These are phyloP conservation scores for Neurospora sp. DNA, from an alignment of 495 filamentous ascomycete genomes.

Conservation along the genomic window DNA sequence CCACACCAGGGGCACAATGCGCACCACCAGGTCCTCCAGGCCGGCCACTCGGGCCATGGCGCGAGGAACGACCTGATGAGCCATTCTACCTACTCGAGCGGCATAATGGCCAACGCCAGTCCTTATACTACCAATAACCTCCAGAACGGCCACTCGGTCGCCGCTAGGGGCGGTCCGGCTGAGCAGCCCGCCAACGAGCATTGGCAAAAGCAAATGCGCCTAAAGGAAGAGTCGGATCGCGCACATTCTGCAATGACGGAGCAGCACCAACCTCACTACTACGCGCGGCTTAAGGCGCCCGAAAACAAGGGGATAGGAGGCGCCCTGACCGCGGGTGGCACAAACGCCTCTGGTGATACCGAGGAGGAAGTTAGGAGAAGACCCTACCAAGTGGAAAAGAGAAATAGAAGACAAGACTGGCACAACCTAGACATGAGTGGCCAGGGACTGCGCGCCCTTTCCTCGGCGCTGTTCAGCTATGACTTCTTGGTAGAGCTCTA, in stretches of 20 bases:
- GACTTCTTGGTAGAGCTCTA: constrained; percentile 81
- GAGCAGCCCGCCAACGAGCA: constrained; percentile 55
- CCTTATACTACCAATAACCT: constrained; percentile 64
- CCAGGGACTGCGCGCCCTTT: constrained; percentile 76
- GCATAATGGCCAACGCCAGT: constrained; percentile 60
- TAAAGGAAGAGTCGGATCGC: constrained; percentile 60
- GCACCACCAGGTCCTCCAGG: constrained; percentile 59
- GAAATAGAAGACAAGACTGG: constrained; percentile 69
- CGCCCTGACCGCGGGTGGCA: constrained; percentile 17
- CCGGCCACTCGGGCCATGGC: constrained; percentile 59
- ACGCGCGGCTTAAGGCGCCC: constrained; percentile 40
- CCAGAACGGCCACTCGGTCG: constrained; percentile 60
- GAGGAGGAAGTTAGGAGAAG: constrained; percentile 55
- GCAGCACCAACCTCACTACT: constrained; percentile 43
- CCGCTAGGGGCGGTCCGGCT: constrained; percentile 30
- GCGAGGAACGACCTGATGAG: constrained; percentile 43
- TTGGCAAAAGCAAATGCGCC: constrained; percentile 78
- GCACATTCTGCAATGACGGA: constrained; percentile 58
- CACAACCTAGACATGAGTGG: constrained; percentile 85
- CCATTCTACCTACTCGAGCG: constrained; percentile 71
- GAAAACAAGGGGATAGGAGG: constrained; percentile 51
- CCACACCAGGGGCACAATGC: constrained; percentile 69
- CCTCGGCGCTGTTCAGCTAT: constrained; percentile 71
- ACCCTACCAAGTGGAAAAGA: constrained; percentile 44
- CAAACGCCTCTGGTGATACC: constrained; percentile 41